phyloP scores from a whole-genome alignment of 495 filamentous ascomycete genomes.

The Astrothelium macrocarpum region DNA sequence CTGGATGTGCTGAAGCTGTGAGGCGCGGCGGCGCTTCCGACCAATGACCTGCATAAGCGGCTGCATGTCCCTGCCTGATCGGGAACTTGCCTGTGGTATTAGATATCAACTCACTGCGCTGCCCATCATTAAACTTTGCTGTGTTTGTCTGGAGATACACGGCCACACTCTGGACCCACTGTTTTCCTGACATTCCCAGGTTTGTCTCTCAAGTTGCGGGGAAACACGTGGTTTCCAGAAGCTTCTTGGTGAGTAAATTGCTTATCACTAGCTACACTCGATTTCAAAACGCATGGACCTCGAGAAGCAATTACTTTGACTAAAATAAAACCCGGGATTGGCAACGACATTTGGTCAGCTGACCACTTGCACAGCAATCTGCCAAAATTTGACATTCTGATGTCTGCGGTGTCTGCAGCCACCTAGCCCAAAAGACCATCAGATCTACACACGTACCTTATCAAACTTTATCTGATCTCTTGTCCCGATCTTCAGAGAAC shows the following conservation, averaged over 20 bases:
- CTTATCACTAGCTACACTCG: no score
- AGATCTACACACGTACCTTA: neutral
- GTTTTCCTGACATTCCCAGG: no score
- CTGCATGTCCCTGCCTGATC: neutral
- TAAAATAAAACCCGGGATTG: neutral
- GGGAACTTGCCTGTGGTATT: neutral
- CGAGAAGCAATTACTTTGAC: neutral
- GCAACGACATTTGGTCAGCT: neutral
- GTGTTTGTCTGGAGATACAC: neutral
- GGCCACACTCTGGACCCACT: neutral
- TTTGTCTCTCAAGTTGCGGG: no score
- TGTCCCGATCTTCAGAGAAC: neutral
- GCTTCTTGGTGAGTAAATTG: no score
- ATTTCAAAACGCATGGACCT: neutral
- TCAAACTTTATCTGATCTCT: neutral
- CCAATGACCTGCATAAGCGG: slow-evolving; percentile 6
- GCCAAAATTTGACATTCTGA: neutral
- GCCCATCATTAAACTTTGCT: neutral
- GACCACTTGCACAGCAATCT: neutral
- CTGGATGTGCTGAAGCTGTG: neutral
- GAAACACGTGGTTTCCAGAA: no score
- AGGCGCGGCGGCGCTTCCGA: neutral
- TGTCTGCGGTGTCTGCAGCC: neutral
- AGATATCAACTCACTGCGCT: neutral
- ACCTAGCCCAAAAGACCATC: neutral